Percentiles rank a stretch among this genome's conserved stretches.
Evolutionary conservation across 768 basidiomycete genomes (phyloP).

Genomic region (Pisolithus orientalis): DNA sequence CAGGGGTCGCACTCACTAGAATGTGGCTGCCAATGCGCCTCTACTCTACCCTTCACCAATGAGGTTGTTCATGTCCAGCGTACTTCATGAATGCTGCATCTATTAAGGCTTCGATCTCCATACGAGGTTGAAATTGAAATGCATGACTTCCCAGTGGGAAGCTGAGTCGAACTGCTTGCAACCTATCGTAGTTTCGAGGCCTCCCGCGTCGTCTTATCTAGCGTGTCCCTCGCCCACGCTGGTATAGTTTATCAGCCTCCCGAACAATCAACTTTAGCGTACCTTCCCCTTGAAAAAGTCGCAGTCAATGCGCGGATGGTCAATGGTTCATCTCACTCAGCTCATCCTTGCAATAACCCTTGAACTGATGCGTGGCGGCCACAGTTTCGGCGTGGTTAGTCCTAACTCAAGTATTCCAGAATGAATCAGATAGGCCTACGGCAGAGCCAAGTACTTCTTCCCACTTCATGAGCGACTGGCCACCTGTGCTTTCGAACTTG

Average conservation of each 20-base stretch:
- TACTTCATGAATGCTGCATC: background rate
- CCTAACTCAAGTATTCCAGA: constrained; percentile 36
- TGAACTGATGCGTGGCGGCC: background rate
- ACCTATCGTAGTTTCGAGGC: background rate
- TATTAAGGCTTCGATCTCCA: background rate
- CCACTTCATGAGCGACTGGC: constrained; percentile 52
- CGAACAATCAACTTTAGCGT: constrained; percentile 14
- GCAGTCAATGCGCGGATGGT: constrained; percentile 35
- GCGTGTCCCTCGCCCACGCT: constrained; percentile 11
- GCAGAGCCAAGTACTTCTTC: constrained; percentile 49
- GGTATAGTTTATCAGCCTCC: constrained; percentile 29
- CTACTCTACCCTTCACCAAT: no score
- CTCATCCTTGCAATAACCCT: background rate
- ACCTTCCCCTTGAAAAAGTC: constrained; percentile 39
- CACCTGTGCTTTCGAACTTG: constrained; percentile 49
- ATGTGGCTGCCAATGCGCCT: no score
- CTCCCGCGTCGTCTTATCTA: background rate
- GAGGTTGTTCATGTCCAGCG: no score
- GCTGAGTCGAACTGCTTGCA: background rate
- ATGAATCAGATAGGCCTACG: constrained; percentile 33
- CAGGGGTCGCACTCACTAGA: no score
- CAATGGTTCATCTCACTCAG: constrained; percentile 30
- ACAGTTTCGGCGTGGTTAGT: constrained; percentile 40
- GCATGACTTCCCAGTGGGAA: background rate
- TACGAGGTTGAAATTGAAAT: background rate